Evolutionary conservation across 2,329 filamentous ascomycete genomes (phyloP), one percentile per base, ranked within the genome.

Genomic region (Xylariaceae sp.): DNA sequence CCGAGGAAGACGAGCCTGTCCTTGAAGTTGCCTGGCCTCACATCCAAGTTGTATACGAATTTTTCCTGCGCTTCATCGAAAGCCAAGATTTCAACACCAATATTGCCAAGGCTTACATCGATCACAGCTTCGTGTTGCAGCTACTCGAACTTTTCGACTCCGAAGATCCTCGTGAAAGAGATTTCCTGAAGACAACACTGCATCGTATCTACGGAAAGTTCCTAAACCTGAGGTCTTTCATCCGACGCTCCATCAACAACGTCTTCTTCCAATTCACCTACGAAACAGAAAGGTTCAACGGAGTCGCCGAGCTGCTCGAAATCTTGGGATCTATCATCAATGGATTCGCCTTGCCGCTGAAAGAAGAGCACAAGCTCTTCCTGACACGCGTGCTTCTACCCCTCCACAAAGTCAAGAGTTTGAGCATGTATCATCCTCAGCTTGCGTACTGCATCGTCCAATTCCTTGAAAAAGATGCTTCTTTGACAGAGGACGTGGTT

Each of bases 81-180:
- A 97, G 93, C 69, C 93, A 96, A 67, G 93, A 98, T 68, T 98
- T 98, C 78, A 98, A 97, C 74, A 98, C 93, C 57, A 98, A 98
- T 70, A 96, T 96, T 61, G 93, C 93, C 57, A 98, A 98, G 73
- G 87, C 91, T 51, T 96, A 95, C 68, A 98, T 98, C 66, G 93
- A 98, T 64, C 93, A 98, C 68, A 88, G 88, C 66, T 98, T 98
- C 64, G 93, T 98, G 37, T 79, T 98, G 50, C 90, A 94, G 74
- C 77, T 98, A 50, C 80, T 98, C n/a, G 93, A 98, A 67, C 76
- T 98, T 19, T 98, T 98, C 66, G 93, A 98, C 66, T 98, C 93
- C 0, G 93, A 98, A 71, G 93, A 98, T 60, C 93, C 93, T 2
- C 80, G 93, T 51, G 93, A 98, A 70, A 82, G 93, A 54, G 93